Conservation (phyloP, 345 rosid species). For the Raphanus raphanistrum region DNA sequence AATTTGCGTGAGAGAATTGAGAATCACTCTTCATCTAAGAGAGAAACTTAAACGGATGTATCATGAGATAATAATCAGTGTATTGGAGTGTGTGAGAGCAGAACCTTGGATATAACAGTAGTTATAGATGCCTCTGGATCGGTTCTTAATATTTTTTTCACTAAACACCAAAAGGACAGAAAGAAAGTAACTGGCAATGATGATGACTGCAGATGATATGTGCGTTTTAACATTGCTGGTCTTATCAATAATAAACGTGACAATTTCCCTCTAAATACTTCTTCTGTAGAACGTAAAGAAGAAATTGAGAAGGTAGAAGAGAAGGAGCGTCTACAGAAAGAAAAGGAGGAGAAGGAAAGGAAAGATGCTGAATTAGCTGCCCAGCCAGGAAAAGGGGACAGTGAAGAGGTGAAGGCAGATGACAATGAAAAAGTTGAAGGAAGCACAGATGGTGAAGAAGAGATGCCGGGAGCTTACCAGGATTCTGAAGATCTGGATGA, state of each 20-base stretch:
- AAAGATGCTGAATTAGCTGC: slow-evolving; percentile 72
- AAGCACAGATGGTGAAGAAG: slow-evolving; percentile 34
- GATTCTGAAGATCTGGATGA: slow-evolving; percentile 38
- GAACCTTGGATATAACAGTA: slow-evolving; percentile 5
- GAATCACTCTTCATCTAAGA: not conserved
- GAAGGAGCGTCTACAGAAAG: slow-evolving; percentile 67
- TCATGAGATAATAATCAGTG: not conserved
- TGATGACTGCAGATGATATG: not conserved
- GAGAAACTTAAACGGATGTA: not conserved
- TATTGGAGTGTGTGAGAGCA: not conserved
- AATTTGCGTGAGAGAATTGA: too few relatives aligned
- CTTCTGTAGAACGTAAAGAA: slow-evolving; percentile 70
- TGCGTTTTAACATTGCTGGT: not conserved
- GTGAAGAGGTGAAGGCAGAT: slow-evolving; percentile 44
- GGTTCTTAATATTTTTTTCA: not conserved
- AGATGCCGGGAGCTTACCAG: slow-evolving; percentile 17
- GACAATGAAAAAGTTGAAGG: slow-evolving; percentile 38
- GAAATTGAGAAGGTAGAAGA: slow-evolving; percentile 85
- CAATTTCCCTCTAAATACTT: slow-evolving; percentile 18
- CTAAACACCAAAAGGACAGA: not conserved
- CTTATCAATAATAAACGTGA: not conserved
- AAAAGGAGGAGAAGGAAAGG: slow-evolving; percentile 69
- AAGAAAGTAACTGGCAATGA: not conserved
- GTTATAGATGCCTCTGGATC: not conserved
- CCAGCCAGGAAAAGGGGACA: slow-evolving; percentile 40